Percentiles rank a stretch among this genome's conserved stretches.
Conservation (phyloP, 371 early-diverging fungal species). For the Mortierella sp. region DNA sequence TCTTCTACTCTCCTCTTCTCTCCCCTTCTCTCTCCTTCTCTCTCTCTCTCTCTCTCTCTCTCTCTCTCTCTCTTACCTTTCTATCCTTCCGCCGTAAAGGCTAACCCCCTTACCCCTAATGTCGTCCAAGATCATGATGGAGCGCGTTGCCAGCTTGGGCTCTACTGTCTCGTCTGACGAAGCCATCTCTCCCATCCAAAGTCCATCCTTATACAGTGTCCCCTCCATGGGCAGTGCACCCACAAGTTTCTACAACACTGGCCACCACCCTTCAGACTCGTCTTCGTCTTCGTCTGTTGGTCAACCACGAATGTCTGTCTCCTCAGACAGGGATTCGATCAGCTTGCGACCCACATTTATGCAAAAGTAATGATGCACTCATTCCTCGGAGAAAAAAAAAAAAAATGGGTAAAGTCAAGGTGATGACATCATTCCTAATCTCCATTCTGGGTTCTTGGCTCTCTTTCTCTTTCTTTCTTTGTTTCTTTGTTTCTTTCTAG, state of each 20-base stretch:
- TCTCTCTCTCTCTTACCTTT: no score
- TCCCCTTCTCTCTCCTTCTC: no score
- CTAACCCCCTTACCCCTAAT: no score
- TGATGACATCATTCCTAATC: no score
- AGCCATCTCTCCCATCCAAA: no score
- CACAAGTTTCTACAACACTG: no score
- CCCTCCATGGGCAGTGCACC: neutral
- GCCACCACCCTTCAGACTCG: constrained; percentile 4
- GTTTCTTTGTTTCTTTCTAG: constrained; percentile 38
- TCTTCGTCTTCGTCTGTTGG: constrained; percentile 10
- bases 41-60: no score
- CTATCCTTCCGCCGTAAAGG: no score
- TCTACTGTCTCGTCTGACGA: constrained; percentile 2
- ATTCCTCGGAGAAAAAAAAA: neutral
- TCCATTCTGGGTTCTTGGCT: no score
- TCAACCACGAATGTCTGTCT: constrained; percentile 22
- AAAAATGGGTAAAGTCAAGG: no score
- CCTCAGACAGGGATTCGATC: constrained; percentile 46
- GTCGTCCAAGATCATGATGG: neutral
- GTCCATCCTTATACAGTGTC: neutral
- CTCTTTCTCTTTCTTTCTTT: neutral
- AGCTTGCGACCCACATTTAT: constrained; percentile 47
- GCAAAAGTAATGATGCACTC: constrained; percentile 35
- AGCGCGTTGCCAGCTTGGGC: constrained; percentile 12
- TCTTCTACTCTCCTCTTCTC: no score